Conservation (phyloP, 768 basidiomycete species). For the Psilocybe azurescens region DNA sequence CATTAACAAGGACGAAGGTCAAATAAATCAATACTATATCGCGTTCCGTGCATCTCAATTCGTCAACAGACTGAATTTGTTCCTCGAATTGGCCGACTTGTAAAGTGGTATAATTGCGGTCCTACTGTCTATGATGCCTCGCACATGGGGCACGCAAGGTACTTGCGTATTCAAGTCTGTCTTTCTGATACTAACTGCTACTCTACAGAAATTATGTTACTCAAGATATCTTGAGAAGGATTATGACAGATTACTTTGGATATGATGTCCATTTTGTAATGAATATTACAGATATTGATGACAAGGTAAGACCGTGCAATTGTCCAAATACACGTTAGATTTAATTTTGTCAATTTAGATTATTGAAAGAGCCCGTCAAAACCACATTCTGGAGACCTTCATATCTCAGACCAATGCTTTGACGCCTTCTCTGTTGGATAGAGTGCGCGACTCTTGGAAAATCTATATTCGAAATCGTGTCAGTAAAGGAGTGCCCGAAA, state of each 20-base stretch:
- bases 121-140: slow-evolving; percentile 98
- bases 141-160: slow-evolving; percentile 99
- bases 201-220: slow-evolving; percentile 89
- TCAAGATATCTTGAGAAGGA: slow-evolving; percentile 88
- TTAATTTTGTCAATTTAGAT: slow-evolving; percentile 59
- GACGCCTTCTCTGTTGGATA: slow-evolving; percentile 59
- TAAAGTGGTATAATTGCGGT: slow-evolving; percentile 99
- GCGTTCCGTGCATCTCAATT: slow-evolving; percentile 18
- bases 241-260: slow-evolving; percentile 94
- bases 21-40: slow-evolving; percentile 24
- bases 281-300: slow-evolving; percentile 99
- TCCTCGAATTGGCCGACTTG: slow-evolving; percentile 66
- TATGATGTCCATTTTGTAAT: slow-evolving; percentile 99
- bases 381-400: slow-evolving; percentile 70
- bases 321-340: slow-evolving; percentile 10
- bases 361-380: slow-evolving; percentile 88
- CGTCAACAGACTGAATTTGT: slow-evolving; percentile 72
- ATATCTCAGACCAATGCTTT: slow-evolving; percentile 57
- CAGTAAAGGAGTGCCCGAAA: slow-evolving; percentile 61
- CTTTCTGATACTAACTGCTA: slow-evolving; percentile 7
- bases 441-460: slow-evolving; percentile 68
- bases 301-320: slow-evolving; percentile 71
- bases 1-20: slow-evolving; percentile 90
- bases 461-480: slow-evolving; percentile 68
- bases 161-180: background rate